Conservation (phyloP, 2,329 filamentous ascomycete genomes). For the Ceratocystis lukuohia region DNA sequence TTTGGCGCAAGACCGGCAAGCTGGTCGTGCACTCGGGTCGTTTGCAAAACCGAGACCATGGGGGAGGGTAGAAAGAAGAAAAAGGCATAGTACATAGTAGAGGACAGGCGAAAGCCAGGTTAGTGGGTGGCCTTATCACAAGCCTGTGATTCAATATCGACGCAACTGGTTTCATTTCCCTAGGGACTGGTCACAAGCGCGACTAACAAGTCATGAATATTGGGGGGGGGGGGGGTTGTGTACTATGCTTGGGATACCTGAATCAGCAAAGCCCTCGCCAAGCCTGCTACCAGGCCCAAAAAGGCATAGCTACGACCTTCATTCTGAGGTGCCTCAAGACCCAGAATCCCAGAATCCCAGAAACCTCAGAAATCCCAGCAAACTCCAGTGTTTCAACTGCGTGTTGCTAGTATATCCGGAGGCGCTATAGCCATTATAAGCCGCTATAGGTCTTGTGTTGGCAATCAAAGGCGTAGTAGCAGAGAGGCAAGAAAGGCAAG, state of each 20-base stretch:
- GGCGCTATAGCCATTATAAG: neutral
- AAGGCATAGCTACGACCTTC: neutral
- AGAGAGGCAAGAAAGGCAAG: neutral
- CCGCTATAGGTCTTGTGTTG: neutral
- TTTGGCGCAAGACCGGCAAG: neutral
- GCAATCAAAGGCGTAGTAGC: neutral
- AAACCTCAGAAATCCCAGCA: neutral
- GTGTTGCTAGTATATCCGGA: neutral
- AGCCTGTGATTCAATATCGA: neutral
- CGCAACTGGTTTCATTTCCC: neutral
- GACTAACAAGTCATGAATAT: neutral
- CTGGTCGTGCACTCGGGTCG: neutral
- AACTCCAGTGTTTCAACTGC: neutral
- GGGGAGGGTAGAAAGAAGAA: neutral
- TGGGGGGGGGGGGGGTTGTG: neutral
- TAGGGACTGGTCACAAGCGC: neutral
- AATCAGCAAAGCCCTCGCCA: neutral
- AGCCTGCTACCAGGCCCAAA: neutral
- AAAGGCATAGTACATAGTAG: neutral
- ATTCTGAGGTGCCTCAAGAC: neutral
- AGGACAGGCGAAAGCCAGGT: too few species aligned
- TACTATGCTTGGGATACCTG: neutral
- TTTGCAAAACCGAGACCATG: neutral
- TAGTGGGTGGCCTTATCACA: neutral
- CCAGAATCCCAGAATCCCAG: neutral